phyloP scores from a whole-genome alignment of 148 eudicot species.

The Heliamphora exappendiculata region DNA sequence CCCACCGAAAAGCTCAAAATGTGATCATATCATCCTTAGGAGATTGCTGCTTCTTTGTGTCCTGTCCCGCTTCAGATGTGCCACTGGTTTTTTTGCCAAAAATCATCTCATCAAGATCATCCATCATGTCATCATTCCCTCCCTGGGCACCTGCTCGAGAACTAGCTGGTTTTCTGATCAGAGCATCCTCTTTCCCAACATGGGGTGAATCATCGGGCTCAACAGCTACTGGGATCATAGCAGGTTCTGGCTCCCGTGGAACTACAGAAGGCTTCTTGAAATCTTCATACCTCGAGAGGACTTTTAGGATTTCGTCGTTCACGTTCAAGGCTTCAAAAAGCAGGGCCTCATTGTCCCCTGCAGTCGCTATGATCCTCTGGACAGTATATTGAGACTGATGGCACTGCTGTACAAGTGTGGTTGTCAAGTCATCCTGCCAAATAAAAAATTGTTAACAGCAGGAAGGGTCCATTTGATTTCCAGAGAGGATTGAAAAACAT shows the following conservation, averaged over 20 bases:
- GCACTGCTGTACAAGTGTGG: slow-evolving; percentile 78
- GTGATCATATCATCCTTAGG: not conserved
- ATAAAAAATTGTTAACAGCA: too few relatives aligned
- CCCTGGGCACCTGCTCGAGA: not conserved
- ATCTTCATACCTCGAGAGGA: slow-evolving; percentile 67
- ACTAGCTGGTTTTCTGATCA: slow-evolving; percentile 51
- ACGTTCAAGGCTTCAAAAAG: slow-evolving; percentile 94
- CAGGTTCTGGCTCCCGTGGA: slow-evolving; percentile 62
- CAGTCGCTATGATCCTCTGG: slow-evolving; percentile 72
- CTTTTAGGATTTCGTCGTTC: slow-evolving; percentile 89
- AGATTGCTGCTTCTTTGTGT: not conserved
- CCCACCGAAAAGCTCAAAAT: not conserved
- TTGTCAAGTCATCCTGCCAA: slow-evolving; percentile 87
- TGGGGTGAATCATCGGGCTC: slow-evolving; percentile 85
- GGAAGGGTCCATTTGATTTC: too few relatives aligned
- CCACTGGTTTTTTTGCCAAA: not conserved
- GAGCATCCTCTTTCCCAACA: slow-evolving; percentile 57
- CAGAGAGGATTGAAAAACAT: too few relatives aligned
- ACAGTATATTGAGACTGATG: slow-evolving; percentile 64
- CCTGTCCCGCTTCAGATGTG: not conserved
- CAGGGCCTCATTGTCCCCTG: slow-evolving; percentile 85
- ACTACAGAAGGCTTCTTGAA: slow-evolving; percentile 46
- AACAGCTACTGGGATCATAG: slow-evolving; percentile 84
- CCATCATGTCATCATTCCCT: not conserved
- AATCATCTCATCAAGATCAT: not conserved